These are phyloP conservation scores for Aspergillus conjunctus DNA, from an alignment of 495 filamentous ascomycete species.

Conservation along the genomic window DNA sequence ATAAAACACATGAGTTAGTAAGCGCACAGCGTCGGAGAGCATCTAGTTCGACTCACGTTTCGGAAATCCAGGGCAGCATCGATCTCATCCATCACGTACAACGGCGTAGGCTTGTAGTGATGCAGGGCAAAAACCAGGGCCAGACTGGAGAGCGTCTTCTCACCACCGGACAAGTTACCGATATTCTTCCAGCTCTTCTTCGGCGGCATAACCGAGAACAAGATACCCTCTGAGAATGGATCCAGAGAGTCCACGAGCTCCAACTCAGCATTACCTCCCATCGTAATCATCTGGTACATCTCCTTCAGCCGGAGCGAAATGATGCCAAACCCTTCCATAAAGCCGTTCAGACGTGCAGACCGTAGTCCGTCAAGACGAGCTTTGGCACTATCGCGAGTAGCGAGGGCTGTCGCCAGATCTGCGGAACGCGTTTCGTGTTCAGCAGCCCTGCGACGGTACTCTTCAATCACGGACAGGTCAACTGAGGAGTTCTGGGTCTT, in stretches of 20 bases:
- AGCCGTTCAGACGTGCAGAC: constrained; percentile 85
- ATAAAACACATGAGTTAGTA: constrained; percentile 24
- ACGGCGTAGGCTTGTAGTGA: constrained; percentile 95
- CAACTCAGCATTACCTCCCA: constrained; percentile 97
- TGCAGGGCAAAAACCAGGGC: constrained; percentile 96
- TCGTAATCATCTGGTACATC: constrained; percentile 99
- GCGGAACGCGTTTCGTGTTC: constrained; percentile 80
- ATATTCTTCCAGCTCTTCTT: constrained; percentile 99
- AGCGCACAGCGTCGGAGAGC: background rate
- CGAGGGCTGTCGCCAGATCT: constrained; percentile 75
- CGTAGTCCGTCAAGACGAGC: constrained; percentile 88
- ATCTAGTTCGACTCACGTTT: constrained; percentile 66
- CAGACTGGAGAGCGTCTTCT: constrained; percentile 93
- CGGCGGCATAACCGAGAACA: constrained; percentile 97
- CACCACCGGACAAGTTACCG: constrained; percentile 87
- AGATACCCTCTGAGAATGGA: constrained; percentile 94
- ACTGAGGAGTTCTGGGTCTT: constrained; percentile 87
- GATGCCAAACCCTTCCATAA: constrained; percentile 95
- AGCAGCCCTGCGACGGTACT: constrained; percentile 87
- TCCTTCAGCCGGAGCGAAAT: constrained; percentile 97
- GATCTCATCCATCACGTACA: constrained; percentile 99
- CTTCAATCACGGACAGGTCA: constrained; percentile 86
- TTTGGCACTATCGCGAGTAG: constrained; percentile 81
- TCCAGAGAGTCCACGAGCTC: constrained; percentile 95
- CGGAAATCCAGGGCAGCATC: constrained; percentile 97